A percentile compares a stretch with the other conserved stretches of the same genome.
Conservation (phyloP, 805 yeast species). For the Saccharomyces eubayanus region DNA sequence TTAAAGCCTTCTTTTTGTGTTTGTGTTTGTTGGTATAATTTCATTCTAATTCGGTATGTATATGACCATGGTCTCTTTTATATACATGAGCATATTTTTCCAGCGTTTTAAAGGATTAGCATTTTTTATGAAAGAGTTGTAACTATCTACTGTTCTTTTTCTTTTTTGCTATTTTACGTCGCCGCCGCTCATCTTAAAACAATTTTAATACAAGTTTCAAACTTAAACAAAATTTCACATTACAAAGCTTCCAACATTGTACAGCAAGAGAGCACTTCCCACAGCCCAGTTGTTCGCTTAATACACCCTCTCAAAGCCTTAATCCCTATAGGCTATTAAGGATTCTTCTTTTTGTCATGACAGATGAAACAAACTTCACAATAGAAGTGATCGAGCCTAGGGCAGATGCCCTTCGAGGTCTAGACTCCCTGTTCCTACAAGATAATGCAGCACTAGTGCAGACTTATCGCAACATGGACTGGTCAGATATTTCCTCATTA, state of each 20-base stretch:
- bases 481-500: conserved; percentile 35
- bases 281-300: neutral
- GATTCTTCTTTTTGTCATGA: conserved; percentile 3
- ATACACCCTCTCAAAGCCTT: neutral
- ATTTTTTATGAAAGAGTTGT: neutral
- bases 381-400: neutral
- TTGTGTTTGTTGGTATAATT: neutral
- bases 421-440: conserved; percentile 23
- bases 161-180: neutral
- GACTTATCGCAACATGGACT: conserved; percentile 16
- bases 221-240: neutral
- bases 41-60: too few relatives aligned
- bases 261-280: neutral
- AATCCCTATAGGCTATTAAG: neutral
- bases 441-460: conserved; percentile 22
- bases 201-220: neutral
- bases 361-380: neutral
- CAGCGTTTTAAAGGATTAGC: neutral
- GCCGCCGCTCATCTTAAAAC: neutral
- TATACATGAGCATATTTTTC: neutral
- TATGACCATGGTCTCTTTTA: neutral
- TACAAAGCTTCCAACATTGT: neutral
- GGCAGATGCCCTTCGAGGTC: conserved; percentile 7
- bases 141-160: neutral
- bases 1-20: neutral